Conservation (phyloP, 1,284 basidiomycete genomes). For the Exsudoporus floridanus region DNA sequence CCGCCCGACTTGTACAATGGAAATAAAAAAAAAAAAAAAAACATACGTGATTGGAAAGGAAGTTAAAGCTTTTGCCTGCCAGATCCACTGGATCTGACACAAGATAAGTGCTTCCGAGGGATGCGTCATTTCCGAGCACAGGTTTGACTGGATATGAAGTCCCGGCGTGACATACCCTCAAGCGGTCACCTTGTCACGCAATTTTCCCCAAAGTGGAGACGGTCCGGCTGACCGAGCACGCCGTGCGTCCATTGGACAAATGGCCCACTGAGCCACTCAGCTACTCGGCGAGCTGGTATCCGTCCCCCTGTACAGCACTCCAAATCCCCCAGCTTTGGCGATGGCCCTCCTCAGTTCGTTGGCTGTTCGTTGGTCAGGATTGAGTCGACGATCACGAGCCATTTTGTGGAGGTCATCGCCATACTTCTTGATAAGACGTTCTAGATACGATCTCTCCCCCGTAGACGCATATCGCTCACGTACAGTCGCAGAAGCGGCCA, state of each 20-base stretch:
- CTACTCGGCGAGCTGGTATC: constrained; percentile 8
- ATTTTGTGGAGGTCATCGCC: constrained; percentile 75
- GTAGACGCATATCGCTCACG: constrained; percentile 65
- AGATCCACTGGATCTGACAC: constrained; percentile 23
- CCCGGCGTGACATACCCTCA: constrained; percentile 25
- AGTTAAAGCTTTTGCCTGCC: constrained; percentile 1
- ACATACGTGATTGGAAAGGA: constrained; percentile 7
- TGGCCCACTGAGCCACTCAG: constrained; percentile 1
- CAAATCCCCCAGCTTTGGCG: constrained; percentile 47
- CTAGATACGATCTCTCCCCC: constrained; percentile 72
- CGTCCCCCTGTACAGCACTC: constrained; percentile 7
- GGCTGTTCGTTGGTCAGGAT: constrained; percentile 83
- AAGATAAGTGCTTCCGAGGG: constrained; percentile 12
- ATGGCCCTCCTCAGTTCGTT: constrained; percentile 76
- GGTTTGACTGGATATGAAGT: constrained; percentile 24
- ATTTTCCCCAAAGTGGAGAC: constrained; percentile 18
- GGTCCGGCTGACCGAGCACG: constrained; percentile 6
- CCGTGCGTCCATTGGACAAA: constrained; percentile 5
- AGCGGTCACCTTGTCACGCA: constrained; percentile 30
- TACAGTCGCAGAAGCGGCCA: constrained; percentile 43
- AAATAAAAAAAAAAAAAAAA: neutral
- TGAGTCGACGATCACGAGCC: constrained; percentile 78
- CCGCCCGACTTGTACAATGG: too few species aligned
- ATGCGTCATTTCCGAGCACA: constrained; percentile 29
- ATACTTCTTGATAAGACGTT: constrained; percentile 67